Evolutionary conservation across 371 early-diverging fungal genomes (phyloP), one percentile per base, ranked within the genome.

Genomic region (Cokeromyces recurvatus): DNA sequence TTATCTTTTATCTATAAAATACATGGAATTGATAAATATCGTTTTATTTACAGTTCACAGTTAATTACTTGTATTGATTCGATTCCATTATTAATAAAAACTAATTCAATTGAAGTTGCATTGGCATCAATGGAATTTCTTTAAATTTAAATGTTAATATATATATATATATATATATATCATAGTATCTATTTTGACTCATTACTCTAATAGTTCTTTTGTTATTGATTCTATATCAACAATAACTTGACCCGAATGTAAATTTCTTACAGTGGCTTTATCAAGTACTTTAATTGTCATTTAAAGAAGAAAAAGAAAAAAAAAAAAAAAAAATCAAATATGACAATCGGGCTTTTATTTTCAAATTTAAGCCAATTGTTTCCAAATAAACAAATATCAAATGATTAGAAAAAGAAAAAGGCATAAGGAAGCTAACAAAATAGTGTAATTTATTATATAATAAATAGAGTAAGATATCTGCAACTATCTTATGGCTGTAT

Each of bases 61-160:
- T 27, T 27, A 7, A 27, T 38, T 61, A 64, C 76, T 38, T 62
- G 47, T 8, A 76, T 52, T 17, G 55, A 51, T 8, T 53, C 47
- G 4, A 77, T 21, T 20, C 79, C 79, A 43, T 61, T 40, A 8
- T 67, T 55, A 1, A 60, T 48, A 14, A 69, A 38, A 29, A 57
- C 48, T 2, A 79, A 43, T n/a, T 74, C 60, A 38, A 79, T 63
- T 17, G 43, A 48, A 16, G 40, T 51, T 0, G 74, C 62, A 8
- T 59, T 32, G 21, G 79, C 79, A 44, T 79, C 79, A 20, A 79
- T 25, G 0, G 79, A 48, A 43, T 79, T 79, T 43, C 79, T 79
- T 23, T 14, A 32, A n/a, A 12, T 25, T 15, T 36, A n/a, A 11
- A 27, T 22, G 5, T 11, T 6, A n/a, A 12, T 1, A 32, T 3